phyloP scores from a whole-genome alignment of 768 basidiomycete genomes.

The Podaxis rugospora region DNA sequence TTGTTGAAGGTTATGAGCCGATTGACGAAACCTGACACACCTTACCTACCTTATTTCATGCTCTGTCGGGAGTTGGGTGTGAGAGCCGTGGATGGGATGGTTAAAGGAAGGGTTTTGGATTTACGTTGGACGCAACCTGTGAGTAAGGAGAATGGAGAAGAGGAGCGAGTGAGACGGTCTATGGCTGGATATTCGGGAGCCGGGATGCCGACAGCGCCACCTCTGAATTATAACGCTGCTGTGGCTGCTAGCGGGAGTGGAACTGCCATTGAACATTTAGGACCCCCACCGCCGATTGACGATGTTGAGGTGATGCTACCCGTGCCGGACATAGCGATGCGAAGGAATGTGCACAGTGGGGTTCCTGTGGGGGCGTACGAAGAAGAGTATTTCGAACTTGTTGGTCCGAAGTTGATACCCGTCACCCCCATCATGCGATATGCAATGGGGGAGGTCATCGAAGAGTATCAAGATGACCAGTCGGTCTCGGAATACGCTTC shows the following conservation, averaged over 20 bases:
- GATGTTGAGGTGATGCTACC: slow-evolving; percentile 18
- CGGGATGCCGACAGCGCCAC: slow-evolving; percentile 5
- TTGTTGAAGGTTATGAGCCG: slow-evolving; percentile 80
- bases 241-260: slow-evolving; percentile 11
- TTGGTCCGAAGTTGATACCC: slow-evolving; percentile 75
- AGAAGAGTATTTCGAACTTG: slow-evolving; percentile 50
- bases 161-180: slow-evolving; percentile 13
- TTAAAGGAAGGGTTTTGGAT: slow-evolving; percentile 71
- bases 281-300: slow-evolving; percentile 13
- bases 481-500: slow-evolving; percentile 79
- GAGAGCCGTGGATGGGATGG: slow-evolving; percentile 80
- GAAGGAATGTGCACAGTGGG: slow-evolving; percentile 30
- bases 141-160: slow-evolving; percentile 46
- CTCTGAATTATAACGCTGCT: slow-evolving; percentile 7
- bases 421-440: slow-evolving; percentile 78
- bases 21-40: slow-evolving; percentile 58
- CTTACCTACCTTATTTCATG: slow-evolving; percentile 72
- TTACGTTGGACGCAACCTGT: slow-evolving; percentile 74
- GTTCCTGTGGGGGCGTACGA: slow-evolving; percentile 38
- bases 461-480: slow-evolving; percentile 75
- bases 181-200: slow-evolving; percentile 7
- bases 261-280: slow-evolving; percentile 6
- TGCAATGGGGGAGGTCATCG: slow-evolving; percentile 81
- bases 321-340: slow-evolving; percentile 21
- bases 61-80: slow-evolving; percentile 83